These are phyloP conservation scores for Talaromyces thailandensis DNA, from an alignment of 495 filamentous ascomycete genomes.

Conservation along the genomic window DNA sequence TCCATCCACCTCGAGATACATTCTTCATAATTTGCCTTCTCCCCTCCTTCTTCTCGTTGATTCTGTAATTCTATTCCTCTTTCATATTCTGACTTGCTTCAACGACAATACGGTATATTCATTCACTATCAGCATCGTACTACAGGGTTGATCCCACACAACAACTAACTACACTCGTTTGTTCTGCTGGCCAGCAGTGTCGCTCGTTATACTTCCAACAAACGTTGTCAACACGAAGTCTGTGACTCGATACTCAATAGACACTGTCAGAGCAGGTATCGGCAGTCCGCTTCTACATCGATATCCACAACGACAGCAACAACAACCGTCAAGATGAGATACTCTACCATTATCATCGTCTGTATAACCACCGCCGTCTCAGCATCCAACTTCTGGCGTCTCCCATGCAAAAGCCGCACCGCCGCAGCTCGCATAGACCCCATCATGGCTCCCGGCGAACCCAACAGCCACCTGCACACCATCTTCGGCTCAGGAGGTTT, in stretches of 20 bases:
- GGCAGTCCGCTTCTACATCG: not conserved
- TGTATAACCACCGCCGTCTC: conserved; percentile 6
- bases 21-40: not conserved
- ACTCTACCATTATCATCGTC: not conserved
- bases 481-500: conserved; percentile 47
- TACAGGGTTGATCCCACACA: not conserved
- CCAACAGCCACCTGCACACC: conserved; percentile 39
- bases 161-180: not conserved
- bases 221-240: not conserved
- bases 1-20: not conserved
- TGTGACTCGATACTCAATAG: not conserved
- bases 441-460: conserved; percentile 35
- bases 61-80: not conserved
- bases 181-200: not conserved
- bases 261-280: not conserved
- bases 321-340: not conserved
- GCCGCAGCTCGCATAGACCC: conserved; percentile 54
- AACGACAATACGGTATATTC: not conserved
- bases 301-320: not conserved
- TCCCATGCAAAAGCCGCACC: conserved; percentile 62
- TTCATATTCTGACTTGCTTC: not conserved
- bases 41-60: not conserved
- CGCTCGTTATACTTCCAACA: not conserved
- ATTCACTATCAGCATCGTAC: not conserved
- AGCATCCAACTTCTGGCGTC: conserved; percentile 72